A percentile compares a stretch with the other conserved stretches of the same genome.
Conservation (phyloP, 768 basidiomycete genomes). For the Mycena albidolilacea region DNA sequence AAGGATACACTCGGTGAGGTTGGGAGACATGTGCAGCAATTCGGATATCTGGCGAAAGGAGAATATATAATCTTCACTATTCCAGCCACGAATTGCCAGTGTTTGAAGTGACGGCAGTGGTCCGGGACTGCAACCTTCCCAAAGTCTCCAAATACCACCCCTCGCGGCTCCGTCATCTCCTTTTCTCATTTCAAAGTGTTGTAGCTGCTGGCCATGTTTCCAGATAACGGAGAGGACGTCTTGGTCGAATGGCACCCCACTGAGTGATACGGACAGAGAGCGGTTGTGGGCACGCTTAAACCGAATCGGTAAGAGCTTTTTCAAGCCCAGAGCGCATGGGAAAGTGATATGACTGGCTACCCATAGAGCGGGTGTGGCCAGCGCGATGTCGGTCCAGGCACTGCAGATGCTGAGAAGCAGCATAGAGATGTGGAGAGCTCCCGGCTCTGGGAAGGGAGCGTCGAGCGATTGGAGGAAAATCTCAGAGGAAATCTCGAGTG, state of each 20-base stretch:
- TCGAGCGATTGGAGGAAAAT: background rate
- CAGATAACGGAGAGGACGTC: background rate
- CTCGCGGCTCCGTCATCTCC: no score
- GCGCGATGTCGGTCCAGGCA: background rate
- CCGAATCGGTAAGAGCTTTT: background rate
- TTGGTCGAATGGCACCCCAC: background rate
- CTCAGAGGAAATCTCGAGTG: background rate
- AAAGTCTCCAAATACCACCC: background rate
- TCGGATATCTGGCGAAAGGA: background rate
- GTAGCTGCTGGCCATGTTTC: background rate
- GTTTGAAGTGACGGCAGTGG: background rate
- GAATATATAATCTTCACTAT: background rate
- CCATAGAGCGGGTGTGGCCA: background rate
- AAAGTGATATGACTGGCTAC: background rate
- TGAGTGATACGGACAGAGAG: background rate
- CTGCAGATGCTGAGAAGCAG: background rate
- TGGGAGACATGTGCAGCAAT: background rate
- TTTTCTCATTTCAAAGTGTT: background rate
- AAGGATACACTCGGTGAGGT: background rate
- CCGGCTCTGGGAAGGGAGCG: background rate
- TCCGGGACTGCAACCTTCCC: background rate
- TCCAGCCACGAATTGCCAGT: background rate
- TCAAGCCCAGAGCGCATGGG: background rate
- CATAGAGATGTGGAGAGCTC: background rate
- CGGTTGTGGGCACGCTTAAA: background rate